phyloP scores from a whole-genome alignment of 2,329 filamentous ascomycete genomes.

The Trichoderma polysporum region DNA sequence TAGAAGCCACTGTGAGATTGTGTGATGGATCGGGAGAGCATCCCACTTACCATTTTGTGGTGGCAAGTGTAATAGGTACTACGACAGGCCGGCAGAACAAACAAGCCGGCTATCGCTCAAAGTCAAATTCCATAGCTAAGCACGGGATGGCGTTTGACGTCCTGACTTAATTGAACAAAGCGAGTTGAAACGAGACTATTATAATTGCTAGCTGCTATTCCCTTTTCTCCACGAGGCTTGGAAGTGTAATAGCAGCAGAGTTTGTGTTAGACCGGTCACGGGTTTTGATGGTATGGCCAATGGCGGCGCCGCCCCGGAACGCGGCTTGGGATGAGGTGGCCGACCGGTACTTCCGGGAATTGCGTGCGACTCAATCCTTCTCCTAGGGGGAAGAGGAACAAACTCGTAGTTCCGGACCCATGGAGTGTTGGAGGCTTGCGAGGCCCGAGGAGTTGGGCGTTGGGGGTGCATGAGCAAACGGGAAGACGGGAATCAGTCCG shows the following conservation, averaged over 20 bases:
- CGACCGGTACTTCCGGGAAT: slow-evolving; percentile 9
- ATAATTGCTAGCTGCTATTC: not conserved
- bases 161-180: not conserved
- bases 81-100: not conserved
- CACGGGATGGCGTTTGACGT: slow-evolving; percentile 14
- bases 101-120: slow-evolving; percentile 1
- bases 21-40: not conserved
- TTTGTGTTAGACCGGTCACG: not conserved
- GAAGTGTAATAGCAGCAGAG: not conserved
- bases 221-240: not conserved
- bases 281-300: not conserved
- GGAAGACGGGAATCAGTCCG: not conserved
- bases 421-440: not conserved
- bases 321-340: not conserved
- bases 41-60: not conserved
- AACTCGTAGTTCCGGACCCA: not conserved
- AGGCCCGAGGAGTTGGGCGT: not conserved
- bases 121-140: not conserved
- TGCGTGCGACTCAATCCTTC: not conserved
- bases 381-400: not conserved
- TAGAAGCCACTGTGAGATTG: slow-evolving; percentile 1
- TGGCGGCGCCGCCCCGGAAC: not conserved
- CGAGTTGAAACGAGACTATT: not conserved
- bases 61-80: not conserved
- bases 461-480: not conserved